Evolutionary conservation across 495 filamentous ascomycete species (phyloP), one percentile per base, ranked within the genome.

Genomic region (Acidiella bohemica): DNA sequence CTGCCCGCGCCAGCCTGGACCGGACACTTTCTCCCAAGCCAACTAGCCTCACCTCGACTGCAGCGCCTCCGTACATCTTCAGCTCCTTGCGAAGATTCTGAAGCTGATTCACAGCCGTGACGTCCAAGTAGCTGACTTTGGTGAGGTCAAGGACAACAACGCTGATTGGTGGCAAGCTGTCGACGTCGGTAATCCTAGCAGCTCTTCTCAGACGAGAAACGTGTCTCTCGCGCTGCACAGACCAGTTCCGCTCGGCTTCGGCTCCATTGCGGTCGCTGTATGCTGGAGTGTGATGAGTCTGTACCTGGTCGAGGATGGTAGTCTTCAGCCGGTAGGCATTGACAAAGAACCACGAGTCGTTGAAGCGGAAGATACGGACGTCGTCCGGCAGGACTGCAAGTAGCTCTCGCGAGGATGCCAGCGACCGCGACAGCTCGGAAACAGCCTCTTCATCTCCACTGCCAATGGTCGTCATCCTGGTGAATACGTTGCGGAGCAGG

Each of bases 311-410:
- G 11, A 68, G 44, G 12, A 64, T 50, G 3, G 48, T 16, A 0
- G 51, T 48, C 41, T 65, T 68, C 31, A 53, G 49, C n/a, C 59
- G 56, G 44, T 65, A 63, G 12, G 66, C 64, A 47, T 70, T 72
- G 22, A 60, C 61, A 46, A 66, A 70, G 55, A 67, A 67, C 26
- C 67, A 32, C 7, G 59, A 57, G 25, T 67, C 63, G 19, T 49
- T 46, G 54, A 68, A 63, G 6, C 44, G 53, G 39, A 67, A 61
- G 11, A 68, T 45, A 9, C 55, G 55, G 21, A 59, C 58, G 41
- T 66, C 65, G 3, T 57, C 42, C 0, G 62, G 59, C 4, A 48
- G 20, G 18, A 60, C 47, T 0, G 33, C 36, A 1, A 54, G 48
- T 14, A 50, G 13, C 12, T 39, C 44, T 12, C 29, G n/a, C 16